A percentile compares a stretch with the other conserved stretches of the same genome.
Evolutionary conservation across 306 rosid genomes (phyloP).

Genomic region (Hippophae rhamnoides): DNA sequence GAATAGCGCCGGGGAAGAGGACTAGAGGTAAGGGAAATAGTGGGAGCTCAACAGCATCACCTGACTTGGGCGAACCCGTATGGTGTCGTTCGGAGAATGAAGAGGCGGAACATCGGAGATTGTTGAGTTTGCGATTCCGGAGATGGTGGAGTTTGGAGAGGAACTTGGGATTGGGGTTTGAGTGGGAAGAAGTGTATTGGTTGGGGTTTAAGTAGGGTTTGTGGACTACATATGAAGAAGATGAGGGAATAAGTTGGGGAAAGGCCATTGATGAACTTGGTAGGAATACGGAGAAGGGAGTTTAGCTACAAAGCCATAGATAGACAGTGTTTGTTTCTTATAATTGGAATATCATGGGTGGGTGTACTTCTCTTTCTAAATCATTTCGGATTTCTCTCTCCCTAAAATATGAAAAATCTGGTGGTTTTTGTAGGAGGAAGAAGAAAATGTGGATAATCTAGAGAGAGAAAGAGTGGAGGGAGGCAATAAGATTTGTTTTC

Average conservation of each 20-base stretch:
- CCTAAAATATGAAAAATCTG: slow-evolving; percentile 20
- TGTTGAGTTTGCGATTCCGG: slow-evolving; percentile 27
- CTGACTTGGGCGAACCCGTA: slow-evolving; percentile 60
- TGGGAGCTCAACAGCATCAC: slow-evolving; percentile 81
- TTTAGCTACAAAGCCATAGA: slow-evolving; percentile 13
- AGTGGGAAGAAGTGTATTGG: slow-evolving; percentile 13
- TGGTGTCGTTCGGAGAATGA: slow-evolving; percentile 79
- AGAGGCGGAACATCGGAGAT: slow-evolving; percentile 67
- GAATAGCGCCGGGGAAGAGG: slow-evolving; percentile 91
- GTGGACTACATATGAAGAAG: slow-evolving; percentile 42
- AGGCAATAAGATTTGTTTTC: background rate
- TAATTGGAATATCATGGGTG: background rate
- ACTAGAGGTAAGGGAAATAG: slow-evolving; percentile 83
- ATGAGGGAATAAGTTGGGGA: slow-evolving; percentile 60
- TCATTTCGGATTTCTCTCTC: slow-evolving; percentile 4
- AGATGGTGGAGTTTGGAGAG: slow-evolving; percentile 18
- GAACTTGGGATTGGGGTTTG: slow-evolving; percentile 35
- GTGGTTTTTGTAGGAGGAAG: slow-evolving; percentile 29
- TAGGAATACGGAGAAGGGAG: background rate
- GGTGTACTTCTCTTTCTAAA: slow-evolving; percentile 5
- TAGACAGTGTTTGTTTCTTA: background rate
- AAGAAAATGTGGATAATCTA: slow-evolving; percentile 40
- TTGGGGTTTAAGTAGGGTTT: slow-evolving; percentile 49
- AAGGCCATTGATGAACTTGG: slow-evolving; percentile 45
- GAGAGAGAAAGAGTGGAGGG: slow-evolving; percentile 7